These are phyloP conservation scores for Tillandsia fasciculata DNA, from an alignment of 176 grass and related monocot genomes.

Conservation along the genomic window DNA sequence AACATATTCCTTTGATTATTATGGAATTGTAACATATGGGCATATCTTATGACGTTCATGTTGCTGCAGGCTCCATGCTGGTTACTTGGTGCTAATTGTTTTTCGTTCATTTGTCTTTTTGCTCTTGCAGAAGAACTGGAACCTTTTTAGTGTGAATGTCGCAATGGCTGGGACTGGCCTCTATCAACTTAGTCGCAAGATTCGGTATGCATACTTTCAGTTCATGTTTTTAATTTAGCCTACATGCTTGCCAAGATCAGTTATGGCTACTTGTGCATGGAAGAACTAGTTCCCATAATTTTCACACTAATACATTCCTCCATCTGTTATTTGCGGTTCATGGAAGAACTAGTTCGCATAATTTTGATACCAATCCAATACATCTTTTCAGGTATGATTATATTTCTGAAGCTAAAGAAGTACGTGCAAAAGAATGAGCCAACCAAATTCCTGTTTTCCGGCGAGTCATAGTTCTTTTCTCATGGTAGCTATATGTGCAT, in stretches of 20 bases:
- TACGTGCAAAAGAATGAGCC: slow-evolving; percentile 6
- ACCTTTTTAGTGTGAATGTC: slow-evolving; percentile 23
- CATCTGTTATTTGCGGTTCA: not conserved
- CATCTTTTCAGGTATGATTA: slow-evolving; percentile 22
- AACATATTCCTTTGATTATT: too few species aligned
- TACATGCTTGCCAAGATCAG: not conserved
- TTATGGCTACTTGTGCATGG: not conserved
- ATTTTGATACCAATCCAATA: too few species aligned
- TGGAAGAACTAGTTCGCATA: not conserved
- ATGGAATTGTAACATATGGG: too few species aligned
- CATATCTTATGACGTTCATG: too few species aligned
- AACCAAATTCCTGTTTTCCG: not conserved
- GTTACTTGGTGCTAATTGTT: not conserved
- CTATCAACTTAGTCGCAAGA: slow-evolving; percentile 29
- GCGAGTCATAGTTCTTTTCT: not conserved
- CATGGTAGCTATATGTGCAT: too few species aligned
- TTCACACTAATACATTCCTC: not conserved
- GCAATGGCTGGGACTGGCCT: slow-evolving; percentile 29
- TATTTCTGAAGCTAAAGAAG: slow-evolving; percentile 14
- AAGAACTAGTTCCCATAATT: not conserved
- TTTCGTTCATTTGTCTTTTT: slow-evolving; percentile 1
- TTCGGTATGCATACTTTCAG: slow-evolving; percentile 11
- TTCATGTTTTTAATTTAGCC: not conserved
- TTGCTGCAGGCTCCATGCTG: too few species aligned
- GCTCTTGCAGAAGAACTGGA: slow-evolving; percentile 29